phyloP scores from a whole-genome alignment of 768 basidiomycete species.

The Boletus patriciae region DNA sequence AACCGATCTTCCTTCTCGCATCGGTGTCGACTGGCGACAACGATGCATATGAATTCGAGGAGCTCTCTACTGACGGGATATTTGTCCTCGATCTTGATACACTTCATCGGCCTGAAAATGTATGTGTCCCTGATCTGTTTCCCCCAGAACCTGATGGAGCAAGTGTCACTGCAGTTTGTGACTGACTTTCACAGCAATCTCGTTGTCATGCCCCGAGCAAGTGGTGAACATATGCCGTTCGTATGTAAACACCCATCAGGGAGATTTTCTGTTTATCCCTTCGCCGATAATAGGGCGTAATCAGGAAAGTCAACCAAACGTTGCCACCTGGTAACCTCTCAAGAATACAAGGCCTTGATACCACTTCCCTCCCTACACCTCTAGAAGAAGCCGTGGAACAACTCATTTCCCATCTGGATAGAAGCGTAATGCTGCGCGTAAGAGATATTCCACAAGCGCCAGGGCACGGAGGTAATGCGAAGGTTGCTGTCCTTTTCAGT shows the following conservation, averaged over 20 bases:
- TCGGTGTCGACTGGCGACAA: conserved; percentile 61
- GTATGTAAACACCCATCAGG: conserved; percentile 16
- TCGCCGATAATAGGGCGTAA: conserved; percentile 40
- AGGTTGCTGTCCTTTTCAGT: conserved; percentile 87
- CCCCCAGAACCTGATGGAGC: not conserved
- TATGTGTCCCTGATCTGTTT: conserved; percentile 16
- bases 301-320: conserved; percentile 45
- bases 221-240: conserved; percentile 17
- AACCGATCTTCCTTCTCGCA: conserved; percentile 59
- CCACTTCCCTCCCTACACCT: conserved; percentile 34
- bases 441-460: conserved; percentile 61
- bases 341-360: conserved; percentile 20
- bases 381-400: conserved; percentile 43
- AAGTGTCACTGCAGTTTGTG: conserved; percentile 17
- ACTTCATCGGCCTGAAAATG: conserved; percentile 25
- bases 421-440: conserved; percentile 68
- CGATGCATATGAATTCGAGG: conserved; percentile 52
- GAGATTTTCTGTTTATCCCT: not conserved
- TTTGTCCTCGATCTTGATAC: conserved; percentile 50
- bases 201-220: conserved; percentile 22
- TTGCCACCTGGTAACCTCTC: conserved; percentile 48
- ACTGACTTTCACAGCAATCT: conserved; percentile 21
- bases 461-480: conserved; percentile 40
- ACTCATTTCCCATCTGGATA: conserved; percentile 55
- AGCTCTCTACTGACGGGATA: conserved; percentile 58